phyloP scores from a whole-genome alignment of 2,329 filamentous ascomycete species.

The Akanthomyces dipterigenus region DNA sequence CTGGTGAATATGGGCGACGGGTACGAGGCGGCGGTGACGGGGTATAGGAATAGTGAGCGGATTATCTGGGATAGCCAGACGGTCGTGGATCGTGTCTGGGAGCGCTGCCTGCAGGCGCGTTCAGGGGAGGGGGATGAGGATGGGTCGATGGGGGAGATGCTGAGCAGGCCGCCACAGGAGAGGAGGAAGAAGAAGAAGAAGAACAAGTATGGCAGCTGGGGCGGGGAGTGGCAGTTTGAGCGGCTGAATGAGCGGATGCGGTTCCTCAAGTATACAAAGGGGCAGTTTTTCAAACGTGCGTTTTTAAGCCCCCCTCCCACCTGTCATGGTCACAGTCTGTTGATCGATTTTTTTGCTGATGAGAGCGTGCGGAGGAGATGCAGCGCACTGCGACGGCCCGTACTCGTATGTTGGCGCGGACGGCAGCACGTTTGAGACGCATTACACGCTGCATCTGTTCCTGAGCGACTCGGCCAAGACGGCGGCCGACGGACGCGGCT shows the following conservation, averaged over 20 bases:
- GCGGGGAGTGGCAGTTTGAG: constrained; percentile 34
- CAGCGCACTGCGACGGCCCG: constrained; percentile 60
- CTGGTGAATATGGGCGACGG: constrained; percentile 61
- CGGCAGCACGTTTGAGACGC: constrained; percentile 35
- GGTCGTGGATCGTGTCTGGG: constrained; percentile 57
- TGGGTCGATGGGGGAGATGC: constrained; percentile 28
- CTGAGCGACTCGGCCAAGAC: constrained; percentile 24
- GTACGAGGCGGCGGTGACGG: constrained; percentile 44
- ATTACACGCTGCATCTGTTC: constrained; percentile 50
- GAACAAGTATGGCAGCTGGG: constrained; percentile 1
- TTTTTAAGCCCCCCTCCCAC: not conserved
- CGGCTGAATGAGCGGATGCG: constrained; percentile 66
- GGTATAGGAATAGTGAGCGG: constrained; percentile 63
- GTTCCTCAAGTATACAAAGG: constrained; percentile 64
- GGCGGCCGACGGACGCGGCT: constrained; percentile 16
- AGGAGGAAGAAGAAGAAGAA: constrained; percentile 6
- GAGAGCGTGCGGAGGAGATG: not conserved
- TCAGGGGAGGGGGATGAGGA: constrained; percentile 18
- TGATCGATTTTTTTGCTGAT: not conserved
- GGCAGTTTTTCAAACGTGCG: constrained; percentile 60
- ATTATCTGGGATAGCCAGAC: constrained; percentile 67
- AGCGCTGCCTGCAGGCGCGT: constrained; percentile 42
- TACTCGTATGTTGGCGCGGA: constrained; percentile 52
- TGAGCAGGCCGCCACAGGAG: constrained; percentile 29
- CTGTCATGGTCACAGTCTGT: not conserved